phyloP scores from a whole-genome alignment of 1,284 basidiomycete genomes.

The Microbotryum intermedium region DNA sequence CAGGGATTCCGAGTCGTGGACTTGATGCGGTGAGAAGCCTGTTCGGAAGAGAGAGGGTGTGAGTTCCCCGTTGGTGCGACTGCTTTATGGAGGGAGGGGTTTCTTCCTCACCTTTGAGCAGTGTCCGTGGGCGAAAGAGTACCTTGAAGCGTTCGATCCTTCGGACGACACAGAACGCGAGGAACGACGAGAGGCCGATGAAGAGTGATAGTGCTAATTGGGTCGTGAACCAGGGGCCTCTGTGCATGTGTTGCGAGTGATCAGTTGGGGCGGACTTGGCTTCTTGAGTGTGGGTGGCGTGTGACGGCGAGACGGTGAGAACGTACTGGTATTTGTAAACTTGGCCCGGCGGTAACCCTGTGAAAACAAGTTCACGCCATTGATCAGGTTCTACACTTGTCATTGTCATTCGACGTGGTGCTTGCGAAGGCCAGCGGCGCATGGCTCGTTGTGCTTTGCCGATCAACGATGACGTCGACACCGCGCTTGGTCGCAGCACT shows the following conservation, averaged over 20 bases:
- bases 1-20: slow-evolving; percentile 69
- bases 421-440: too few relatives aligned
- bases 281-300: neutral
- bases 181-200: slow-evolving; percentile 70
- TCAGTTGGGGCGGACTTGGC: neutral
- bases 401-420: too few relatives aligned
- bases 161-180: slow-evolving; percentile 79
- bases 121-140: slow-evolving; percentile 83
- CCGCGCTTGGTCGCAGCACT: too few relatives aligned
- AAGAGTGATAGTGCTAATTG: slow-evolving; percentile 69
- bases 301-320: neutral
- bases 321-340: slow-evolving; percentile 9
- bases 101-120: slow-evolving; percentile 65
- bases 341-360: slow-evolving; percentile 8
- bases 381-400: too few relatives aligned
- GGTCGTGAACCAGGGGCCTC: slow-evolving; percentile 84
- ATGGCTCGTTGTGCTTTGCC: too few relatives aligned
- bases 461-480: too few relatives aligned
- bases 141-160: slow-evolving; percentile 59
- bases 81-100: neutral
- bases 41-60: neutral
- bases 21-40: slow-evolving; percentile 85
- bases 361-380: too few relatives aligned
- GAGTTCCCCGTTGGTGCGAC: neutral
- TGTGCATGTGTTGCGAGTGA: neutral